Conservation (phyloP, 2,329 filamentous ascomycete species). For the Aspergillus sp. region DNA sequence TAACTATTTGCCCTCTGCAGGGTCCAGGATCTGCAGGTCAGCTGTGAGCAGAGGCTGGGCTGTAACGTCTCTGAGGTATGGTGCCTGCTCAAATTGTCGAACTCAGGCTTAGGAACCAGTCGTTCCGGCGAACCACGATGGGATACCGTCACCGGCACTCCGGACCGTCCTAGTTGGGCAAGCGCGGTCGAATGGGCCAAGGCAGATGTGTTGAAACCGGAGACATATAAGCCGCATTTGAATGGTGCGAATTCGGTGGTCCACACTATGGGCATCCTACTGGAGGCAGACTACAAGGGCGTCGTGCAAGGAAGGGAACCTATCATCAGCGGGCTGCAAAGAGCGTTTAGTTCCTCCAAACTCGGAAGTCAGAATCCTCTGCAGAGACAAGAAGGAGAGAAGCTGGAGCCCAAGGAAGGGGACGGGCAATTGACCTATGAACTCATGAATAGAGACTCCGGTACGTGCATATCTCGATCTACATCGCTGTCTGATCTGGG, state of each 20-base stretch:
- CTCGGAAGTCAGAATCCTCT: slow-evolving; percentile 60
- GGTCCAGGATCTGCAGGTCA: slow-evolving; percentile 78
- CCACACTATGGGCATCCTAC: slow-evolving; percentile 88
- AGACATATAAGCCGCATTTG: slow-evolving; percentile 68
- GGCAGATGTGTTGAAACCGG: slow-evolving; percentile 76
- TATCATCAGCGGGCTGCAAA: slow-evolving; percentile 64
- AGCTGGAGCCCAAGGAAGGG: slow-evolving; percentile 55
- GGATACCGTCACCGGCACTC: slow-evolving; percentile 65
- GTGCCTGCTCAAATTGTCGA: background rate
- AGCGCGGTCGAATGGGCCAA: slow-evolving; percentile 76
- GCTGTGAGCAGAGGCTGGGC: slow-evolving; percentile 80
- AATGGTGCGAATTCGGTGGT: slow-evolving; percentile 74
- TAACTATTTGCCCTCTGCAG: slow-evolving; percentile 24
- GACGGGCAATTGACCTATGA: slow-evolving; percentile 85
- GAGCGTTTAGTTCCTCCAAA: slow-evolving; percentile 64
- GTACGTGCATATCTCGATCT: slow-evolving; percentile 23
- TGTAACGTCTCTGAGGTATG: slow-evolving; percentile 82
- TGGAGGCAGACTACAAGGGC: slow-evolving; percentile 97
- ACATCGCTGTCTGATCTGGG: background rate
- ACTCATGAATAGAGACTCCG: slow-evolving; percentile 84
- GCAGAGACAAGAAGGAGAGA: slow-evolving; percentile 48
- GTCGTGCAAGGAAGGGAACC: slow-evolving; percentile 76
- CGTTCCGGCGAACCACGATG: slow-evolving; percentile 85
- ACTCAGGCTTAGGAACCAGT: slow-evolving; percentile 38
- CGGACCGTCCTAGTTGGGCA: slow-evolving; percentile 68